Conservation (phyloP, 2,329 filamentous ascomycete species). For the Neoarthrinium moseri region DNA sequence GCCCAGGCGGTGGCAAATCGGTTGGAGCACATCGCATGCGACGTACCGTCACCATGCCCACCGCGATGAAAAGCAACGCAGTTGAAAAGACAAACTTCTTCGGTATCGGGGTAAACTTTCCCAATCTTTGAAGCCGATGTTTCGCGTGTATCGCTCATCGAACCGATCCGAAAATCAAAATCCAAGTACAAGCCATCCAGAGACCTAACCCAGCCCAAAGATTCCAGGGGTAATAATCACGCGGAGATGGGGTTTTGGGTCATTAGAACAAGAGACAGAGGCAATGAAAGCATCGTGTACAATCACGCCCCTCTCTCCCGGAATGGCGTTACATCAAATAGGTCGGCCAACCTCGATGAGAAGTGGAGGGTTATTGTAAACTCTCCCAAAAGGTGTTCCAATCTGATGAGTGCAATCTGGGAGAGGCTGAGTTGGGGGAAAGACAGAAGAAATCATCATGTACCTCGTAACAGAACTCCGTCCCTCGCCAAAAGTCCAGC, state of each 20-base stretch:
- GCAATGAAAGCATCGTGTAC: constrained; percentile 24
- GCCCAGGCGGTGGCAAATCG: constrained; percentile 9
- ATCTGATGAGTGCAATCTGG: constrained; percentile 43
- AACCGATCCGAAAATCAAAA: constrained; percentile 14
- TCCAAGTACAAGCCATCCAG: constrained; percentile 10
- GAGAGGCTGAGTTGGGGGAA: constrained; percentile 37
- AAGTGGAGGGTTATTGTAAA: constrained; percentile 42
- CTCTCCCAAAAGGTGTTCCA: constrained; percentile 48
- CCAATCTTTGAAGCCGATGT: constrained; percentile 11
- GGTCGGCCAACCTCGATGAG: constrained; percentile 49
- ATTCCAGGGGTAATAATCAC: constrained; percentile 18
- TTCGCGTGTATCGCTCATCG: constrained; percentile 13
- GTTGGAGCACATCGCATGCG: background rate
- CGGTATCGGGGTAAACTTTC: constrained; percentile 10
- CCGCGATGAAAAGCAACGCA: constrained; percentile 22
- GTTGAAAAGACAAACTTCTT: constrained; percentile 23
- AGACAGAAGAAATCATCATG: constrained; percentile 29
- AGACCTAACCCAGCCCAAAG: constrained; percentile 6
- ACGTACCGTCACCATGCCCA: constrained; percentile 15
- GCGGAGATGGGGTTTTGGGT: constrained; percentile 24
- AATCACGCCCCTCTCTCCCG: constrained; percentile 31
- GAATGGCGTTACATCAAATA: constrained; percentile 37
- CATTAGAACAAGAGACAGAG: constrained; percentile 28
- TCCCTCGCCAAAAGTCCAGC: constrained; percentile 13
- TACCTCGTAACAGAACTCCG: constrained; percentile 13